A percentile compares a stretch with the other conserved stretches of the same genome.
Conservation (phyloP, 768 basidiomycete species). For the Hygrophoropsis aurantiaca region DNA sequence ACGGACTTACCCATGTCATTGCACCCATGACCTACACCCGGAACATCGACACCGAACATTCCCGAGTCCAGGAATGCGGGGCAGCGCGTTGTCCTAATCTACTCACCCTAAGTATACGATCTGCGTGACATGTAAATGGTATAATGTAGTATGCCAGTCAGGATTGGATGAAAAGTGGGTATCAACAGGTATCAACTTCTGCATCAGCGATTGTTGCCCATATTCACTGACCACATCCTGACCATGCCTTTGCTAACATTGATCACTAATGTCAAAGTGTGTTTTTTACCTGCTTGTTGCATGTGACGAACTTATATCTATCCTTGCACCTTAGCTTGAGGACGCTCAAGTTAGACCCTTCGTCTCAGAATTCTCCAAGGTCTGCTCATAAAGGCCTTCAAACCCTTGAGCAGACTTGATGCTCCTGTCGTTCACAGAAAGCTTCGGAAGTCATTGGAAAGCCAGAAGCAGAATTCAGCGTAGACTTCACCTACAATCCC, state of each 20-base stretch:
- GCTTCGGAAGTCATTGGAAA: conserved; percentile 49
- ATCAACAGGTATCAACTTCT: no score
- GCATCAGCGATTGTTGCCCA: not conserved
- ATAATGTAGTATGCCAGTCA: no score
- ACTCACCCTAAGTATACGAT: no score
- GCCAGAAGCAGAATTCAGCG: conserved; percentile 52
- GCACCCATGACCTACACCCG: no score
- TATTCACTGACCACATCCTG: not conserved
- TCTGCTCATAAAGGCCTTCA: conserved; percentile 12
- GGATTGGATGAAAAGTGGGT: no score
- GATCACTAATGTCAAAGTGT: conserved; percentile 34
- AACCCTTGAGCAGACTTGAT: not conserved
- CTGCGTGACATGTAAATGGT: no score
- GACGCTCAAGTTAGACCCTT: conserved; percentile 25
- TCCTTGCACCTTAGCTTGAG: not conserved
- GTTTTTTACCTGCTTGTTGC: not conserved
- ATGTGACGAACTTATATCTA: not conserved
- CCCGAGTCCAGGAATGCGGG: no score
- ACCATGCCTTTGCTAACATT: conserved; percentile 35
- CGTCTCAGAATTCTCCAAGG: conserved; percentile 55
- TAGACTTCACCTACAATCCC: conserved; percentile 53
- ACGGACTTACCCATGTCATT: no score
- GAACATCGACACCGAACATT: no score
- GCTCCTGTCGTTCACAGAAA: conserved; percentile 34
- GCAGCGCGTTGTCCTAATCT: no score